Evolutionary conservation across 352 stramenopile genomes (phyloP), one percentile per base, ranked within the genome.

Genomic region (Pythium myriotylum): DNA sequence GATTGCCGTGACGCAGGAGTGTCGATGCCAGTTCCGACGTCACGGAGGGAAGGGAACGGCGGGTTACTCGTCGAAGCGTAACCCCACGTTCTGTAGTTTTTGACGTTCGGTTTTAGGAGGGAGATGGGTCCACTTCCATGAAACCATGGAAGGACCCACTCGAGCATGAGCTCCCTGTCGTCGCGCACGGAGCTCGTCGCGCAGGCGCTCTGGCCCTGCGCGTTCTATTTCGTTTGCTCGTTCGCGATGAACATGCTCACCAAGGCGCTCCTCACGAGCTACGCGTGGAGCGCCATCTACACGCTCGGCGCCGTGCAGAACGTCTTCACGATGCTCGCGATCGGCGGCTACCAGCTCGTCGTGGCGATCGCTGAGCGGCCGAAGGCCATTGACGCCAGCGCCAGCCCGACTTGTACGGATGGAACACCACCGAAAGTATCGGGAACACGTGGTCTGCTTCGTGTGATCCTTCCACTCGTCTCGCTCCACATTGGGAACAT

Each of bases 201-300:
- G 26, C 54, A 61, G 17, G 73, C 76, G 55, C 61, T 89, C 20
- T 88, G 79, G 77, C 82, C 82, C 13, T 91, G 82, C 51, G 70
- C 67, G 24, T 77, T 80, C 54, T 91, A 91, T 66, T 77, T 91
- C 26, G 42, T 69, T 24, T 89, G 79, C 66, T 86, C 82, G 13
- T 78, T 89, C 46, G 63, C 70, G 32, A 91, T 91, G 82, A 91
- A 89, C 62, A 76, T 91, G 65, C 77, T 91, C 49, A 88, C 82
- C 32, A 91, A 91, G 65, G 72, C 74, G 52, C 66, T 91, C 24
- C 50, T 91, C 59, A 87, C 82, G 45, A 73, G 67, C 39, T 89
- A 81, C 65, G 58, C 59, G n/a, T 91, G 79, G 79, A 70, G 46
- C 43, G 72, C 70, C 47, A 76, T 89, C 40, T 89, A 84, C 73